These are phyloP conservation scores for Aureobasidium mangrovei DNA, from an alignment of 2,329 filamentous ascomycete species.

Conservation along the genomic window DNA sequence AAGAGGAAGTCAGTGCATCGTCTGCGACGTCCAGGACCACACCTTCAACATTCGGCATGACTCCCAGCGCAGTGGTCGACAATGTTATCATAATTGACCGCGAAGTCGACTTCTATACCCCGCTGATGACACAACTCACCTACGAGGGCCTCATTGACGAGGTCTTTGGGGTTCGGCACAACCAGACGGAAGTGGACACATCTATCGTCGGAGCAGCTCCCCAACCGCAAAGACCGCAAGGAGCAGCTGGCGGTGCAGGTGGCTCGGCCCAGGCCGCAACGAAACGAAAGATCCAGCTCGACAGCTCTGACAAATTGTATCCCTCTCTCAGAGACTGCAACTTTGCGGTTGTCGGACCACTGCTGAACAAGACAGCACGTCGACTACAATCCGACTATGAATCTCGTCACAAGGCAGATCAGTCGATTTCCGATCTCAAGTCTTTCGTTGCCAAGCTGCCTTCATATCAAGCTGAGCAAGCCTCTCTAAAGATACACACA, in stretches of 20 bases:
- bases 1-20: slow-evolving; percentile 55
- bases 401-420: slow-evolving; percentile 66
- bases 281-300: slow-evolving; percentile 81
- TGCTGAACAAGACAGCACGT: slow-evolving; percentile 84
- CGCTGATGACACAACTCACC: slow-evolving; percentile 85
- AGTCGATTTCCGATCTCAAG: slow-evolving; percentile 81
- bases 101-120: slow-evolving; percentile 87
- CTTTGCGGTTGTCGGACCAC: slow-evolving; percentile 83
- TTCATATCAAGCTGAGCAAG: slow-evolving; percentile 84
- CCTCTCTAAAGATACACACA: slow-evolving; percentile 85
- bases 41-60: slow-evolving; percentile 53
- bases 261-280: slow-evolving; percentile 42
- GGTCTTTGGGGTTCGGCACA: slow-evolving; percentile 82
- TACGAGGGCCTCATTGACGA: slow-evolving; percentile 96
- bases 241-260: slow-evolving; percentile 33
- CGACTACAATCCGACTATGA: slow-evolving; percentile 83
- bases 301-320: slow-evolving; percentile 83
- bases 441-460: slow-evolving; percentile 94
- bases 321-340: slow-evolving; percentile 83
- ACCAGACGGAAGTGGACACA: slow-evolving; percentile 85
- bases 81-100: slow-evolving; percentile 92
- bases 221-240: slow-evolving; percentile 32
- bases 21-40: slow-evolving; percentile 35
- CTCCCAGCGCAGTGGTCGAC: slow-evolving; percentile 80
- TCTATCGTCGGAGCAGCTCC: slow-evolving; percentile 69